Evolutionary conservation across 2,329 filamentous ascomycete species (phyloP), one percentile per base, ranked within the genome.

Genomic region (Epichloe gansuensis): DNA sequence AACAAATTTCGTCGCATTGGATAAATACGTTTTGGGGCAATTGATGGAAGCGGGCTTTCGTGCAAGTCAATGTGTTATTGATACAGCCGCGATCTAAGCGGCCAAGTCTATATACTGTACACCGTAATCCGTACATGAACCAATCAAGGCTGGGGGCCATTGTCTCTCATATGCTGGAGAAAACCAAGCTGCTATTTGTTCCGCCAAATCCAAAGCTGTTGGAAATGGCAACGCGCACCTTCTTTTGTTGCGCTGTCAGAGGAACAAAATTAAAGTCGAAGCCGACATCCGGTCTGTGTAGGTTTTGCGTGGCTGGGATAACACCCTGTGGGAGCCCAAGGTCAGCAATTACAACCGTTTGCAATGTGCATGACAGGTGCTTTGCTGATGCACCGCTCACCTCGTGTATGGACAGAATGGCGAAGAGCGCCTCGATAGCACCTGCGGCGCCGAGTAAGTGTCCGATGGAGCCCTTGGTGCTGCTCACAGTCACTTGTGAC

Each of bases 121-220:
- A 31, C 8, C 8, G 28, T 4, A 31, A 31, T 31, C 8, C 28
- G 28, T 31, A 31, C 28, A 31, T 9, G 28, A 31, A 31, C 28
- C 8, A 31, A 31, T 11, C 28, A 31, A 31, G 28, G 8, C 28
- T 31, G 28, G 8, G 28, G 3, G 17, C 17, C 28, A 8, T n/a
- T 39, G 11, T 47, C 6, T 9, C 9, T 31, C 28, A 50, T 35
- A 53, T 4, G 23, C 59, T 65, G 7, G 77, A 77, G 61, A 97
- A 91, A 50, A 90, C 90, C 39, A 98, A 72, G 51, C 83, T 90
- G 43, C 91, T 91, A 71, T 98, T 98, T 1, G 91, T 97, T 15
- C 93, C 93, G 11, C 93, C 93, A 71, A 98, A 98, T 0, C 93
- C 93, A 70, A 98, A 98, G 65, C 91, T 97, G 63, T 98, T 98